Conservation (phyloP, 176 grass and related monocot species). For the Triticum urartu region DNA sequence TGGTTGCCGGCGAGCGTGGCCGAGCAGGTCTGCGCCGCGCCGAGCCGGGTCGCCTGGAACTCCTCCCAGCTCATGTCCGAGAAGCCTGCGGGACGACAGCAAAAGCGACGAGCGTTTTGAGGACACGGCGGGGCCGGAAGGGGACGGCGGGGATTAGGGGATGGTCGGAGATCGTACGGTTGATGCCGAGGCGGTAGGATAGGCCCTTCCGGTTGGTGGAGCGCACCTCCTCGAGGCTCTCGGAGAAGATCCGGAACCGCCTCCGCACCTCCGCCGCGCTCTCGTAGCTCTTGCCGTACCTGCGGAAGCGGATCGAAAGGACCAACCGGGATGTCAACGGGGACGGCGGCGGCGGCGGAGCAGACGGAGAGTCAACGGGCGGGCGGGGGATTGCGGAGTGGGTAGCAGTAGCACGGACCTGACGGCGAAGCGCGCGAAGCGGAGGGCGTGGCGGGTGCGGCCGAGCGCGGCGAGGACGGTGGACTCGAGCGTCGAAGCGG, state of each 20-base stretch:
- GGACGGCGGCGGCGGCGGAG: neutral
- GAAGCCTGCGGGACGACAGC: conserved; percentile 46
- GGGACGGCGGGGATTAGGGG: neutral
- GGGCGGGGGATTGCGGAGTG: neutral
- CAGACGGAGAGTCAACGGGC: too few species aligned
- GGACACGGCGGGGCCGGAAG: neutral
- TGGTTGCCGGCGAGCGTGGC: conserved; percentile 87
- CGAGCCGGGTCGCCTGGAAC: conserved; percentile 67
- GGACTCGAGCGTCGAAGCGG: conserved; percentile 65
- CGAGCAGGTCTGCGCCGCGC: conserved; percentile 91
- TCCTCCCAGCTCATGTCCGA: conserved; percentile 99
- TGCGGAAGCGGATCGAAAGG: neutral
- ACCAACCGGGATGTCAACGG: neutral
- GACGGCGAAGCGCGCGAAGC: conserved; percentile 66
- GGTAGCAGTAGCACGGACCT: conserved; percentile 34
- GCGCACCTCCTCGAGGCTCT: conserved; percentile 74
- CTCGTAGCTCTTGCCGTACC: conserved; percentile 80
- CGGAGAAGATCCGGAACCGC: conserved; percentile 79
- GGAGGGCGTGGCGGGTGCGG: conserved; percentile 65
- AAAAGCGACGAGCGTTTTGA: neutral
- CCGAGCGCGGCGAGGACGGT: conserved; percentile 65
- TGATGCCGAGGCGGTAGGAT: conserved; percentile 83
- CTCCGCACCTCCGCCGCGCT: conserved; percentile 60
- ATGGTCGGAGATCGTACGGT: conserved; percentile 49
- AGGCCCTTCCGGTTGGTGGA: conserved; percentile 70